Evolutionary conservation across 2,329 filamentous ascomycete genomes (phyloP), one percentile per base, ranked within the genome.

Genomic region (Talaromyces islandicus): DNA sequence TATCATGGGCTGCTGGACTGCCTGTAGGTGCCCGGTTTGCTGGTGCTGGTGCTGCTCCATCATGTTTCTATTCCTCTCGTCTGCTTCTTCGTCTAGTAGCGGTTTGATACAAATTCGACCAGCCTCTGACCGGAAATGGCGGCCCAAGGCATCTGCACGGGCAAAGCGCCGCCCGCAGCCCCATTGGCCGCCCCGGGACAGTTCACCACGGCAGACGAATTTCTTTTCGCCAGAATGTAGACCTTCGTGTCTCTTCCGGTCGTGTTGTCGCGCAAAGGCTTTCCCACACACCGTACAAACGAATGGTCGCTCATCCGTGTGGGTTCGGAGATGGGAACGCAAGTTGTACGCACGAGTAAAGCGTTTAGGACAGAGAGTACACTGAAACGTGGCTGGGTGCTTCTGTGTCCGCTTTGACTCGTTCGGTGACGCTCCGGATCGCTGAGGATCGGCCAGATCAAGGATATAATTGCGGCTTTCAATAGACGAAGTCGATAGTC

Each of bases 171-270:
- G 85, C 3, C 91, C 91, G 67, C 94, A 99, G 21, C 94, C 94
- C 94, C 94, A 99, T 65, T 89, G 86, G 5, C 88, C 88, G 53
- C 88, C 87, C 1, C 86, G 86, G 66, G 93, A 92, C 55, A 99
- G 85, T 61, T 92, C 90, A 57, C 94, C 94, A 66, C 91, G 92
- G 77, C 94, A 99, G 7, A 97, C 90, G 72, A 97, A 99, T 71
- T 96, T 97, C 85, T 97, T 99, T 78, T 99, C 94, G 48, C 94
- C 94, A 0, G 91, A 95, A 71, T 99, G 94, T 48, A 99, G 80
- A 43, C 93, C 92, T 77, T 99, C 94, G 75, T 99, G 94, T 43
- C 94, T 88, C 77, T 99, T 99, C 52, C 94, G 88, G 73, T 99
- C 94, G 71, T 99, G 94, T 71, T 99, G 94, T 27, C 94, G 88